Evolutionary conservation across 148 eudicot genomes (phyloP), one percentile per base, ranked within the genome.

Genomic region (Camellia sinensis): DNA sequence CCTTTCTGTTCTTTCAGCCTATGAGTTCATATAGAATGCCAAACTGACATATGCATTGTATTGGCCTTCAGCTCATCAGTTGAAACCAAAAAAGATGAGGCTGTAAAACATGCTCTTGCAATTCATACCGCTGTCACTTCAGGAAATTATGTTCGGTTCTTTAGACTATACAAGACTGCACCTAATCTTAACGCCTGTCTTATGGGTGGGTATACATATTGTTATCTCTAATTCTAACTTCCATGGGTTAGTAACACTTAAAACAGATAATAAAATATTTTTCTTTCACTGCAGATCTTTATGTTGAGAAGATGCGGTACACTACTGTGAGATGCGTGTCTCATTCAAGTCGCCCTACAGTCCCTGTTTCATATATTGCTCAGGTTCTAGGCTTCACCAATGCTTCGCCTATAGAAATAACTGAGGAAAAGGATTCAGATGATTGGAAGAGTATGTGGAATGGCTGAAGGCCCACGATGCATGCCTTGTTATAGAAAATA

Each of bases 401-500:
- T 83, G 73, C 64, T 40, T 73, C 71, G 75, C 83, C 88, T 79
- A 76, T 73, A 78, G 95, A 88, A 78, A 83, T 83, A 78, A 81
- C 72, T 78, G 90, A 88, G 68, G 92, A 87, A 80, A 88, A 81
- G 78, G 93, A 90, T 44, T 64, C 83, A 17, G 97, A 90, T 82
- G 92, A 62, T 77, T 89, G 78, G 98, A 95, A 56, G 98, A 93
- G 76, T 95, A 98, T 84, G 74, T 85, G 61, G 98, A 93, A 79
- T 95, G 99, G 99, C 85, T 95, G 82, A 93, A 90, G 84, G 94
- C 98, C 48, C 99, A 95, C 85, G 98, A 98, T 77, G 97, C 95
- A 74, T 92, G 92, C 81, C 91, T 93, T 71, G 77, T 81, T 79
- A 57, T 81, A 17, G 99, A 95, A 74, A 87, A 80, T 78, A 78